Evolutionary conservation across 495 filamentous ascomycete species (phyloP), one percentile per base, ranked within the genome.

Genomic region (Aspergillus saccharolyticus): DNA sequence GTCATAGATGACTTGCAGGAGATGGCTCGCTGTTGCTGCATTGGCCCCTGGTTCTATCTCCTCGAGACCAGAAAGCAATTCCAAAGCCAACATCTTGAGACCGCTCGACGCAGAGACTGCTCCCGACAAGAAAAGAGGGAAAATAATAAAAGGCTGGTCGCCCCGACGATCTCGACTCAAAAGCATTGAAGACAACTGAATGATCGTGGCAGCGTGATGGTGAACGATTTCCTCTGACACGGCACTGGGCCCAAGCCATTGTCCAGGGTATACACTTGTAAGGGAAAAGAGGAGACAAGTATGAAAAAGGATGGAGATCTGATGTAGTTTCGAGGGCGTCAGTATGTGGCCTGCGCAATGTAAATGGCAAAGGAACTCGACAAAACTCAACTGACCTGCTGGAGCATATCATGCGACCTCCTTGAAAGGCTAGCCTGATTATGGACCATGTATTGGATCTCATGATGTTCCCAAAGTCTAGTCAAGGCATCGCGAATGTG

Each of bases 61-160:
- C 57, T 82, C 78, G 62, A 85, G 71, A 8, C 65, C 69, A 15
- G 68, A 74, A 25, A 85, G 70, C 52, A 86, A 57, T 16, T 76
- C 69, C 57, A 84, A 70, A 5, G 77, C 77, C 68, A 74, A 68
- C 59, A 70, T 70, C 64, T 84, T 82, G 10, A 78, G 70, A 0
- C 67, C 69, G 16, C 66, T 65, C 18, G 71, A 69, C 8, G 63
- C 66, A 0, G 77, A 63, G 0, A 76, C 76, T 43, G 77, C 72
- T 9, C 82, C 83, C 0, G 82, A 75, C 52, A 86, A 74, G 65
- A 85, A 85, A 0, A 85, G 63, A 0, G 83, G 82, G 63, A 86
- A 84, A 0, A 81, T 70, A 30, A 81, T 57, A 54, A 80, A 80
- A 18, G 75, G 73, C 7, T 69, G 75, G 45, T 80, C 76, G 18